phyloP scores from a whole-genome alignment of 768 basidiomycete genomes.

The Leccinum fibrillosum region DNA sequence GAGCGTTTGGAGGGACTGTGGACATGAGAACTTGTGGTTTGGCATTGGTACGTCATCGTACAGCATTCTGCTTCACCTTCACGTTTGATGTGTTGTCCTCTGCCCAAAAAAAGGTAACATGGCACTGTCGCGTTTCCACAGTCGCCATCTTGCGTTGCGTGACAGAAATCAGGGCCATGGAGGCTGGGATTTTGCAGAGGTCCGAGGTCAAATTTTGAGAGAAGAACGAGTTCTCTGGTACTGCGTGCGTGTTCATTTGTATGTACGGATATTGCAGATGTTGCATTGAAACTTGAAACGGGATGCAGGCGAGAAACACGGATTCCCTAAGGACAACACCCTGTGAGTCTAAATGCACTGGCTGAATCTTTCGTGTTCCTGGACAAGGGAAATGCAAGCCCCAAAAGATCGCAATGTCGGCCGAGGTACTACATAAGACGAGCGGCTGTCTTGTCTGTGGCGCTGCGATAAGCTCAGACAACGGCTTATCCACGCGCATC shows the following conservation, averaged over 20 bases:
- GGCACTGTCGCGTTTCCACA: conserved; percentile 25
- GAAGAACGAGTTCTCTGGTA: background rate
- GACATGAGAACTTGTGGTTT: conserved; percentile 37
- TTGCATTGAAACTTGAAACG: background rate
- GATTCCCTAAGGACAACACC: background rate
- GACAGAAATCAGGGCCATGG: conserved; percentile 29
- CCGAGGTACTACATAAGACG: background rate
- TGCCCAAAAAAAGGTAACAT: conserved; percentile 20
- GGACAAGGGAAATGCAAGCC: too few species aligned
- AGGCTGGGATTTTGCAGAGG: conserved; percentile 23
- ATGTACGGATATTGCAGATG: background rate
- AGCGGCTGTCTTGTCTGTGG: background rate
- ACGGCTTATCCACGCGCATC: background rate
- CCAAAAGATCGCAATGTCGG: background rate
- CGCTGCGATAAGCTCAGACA: background rate
- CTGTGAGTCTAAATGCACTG: background rate
- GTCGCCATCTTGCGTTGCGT: conserved; percentile 31
- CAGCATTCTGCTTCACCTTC: background rate
- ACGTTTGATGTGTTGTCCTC: background rate
- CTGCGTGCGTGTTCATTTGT: background rate
- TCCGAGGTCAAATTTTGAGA: conserved; percentile 19
- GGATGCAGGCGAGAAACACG: background rate
- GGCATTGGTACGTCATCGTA: conserved; percentile 22
- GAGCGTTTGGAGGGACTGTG: conserved; percentile 33
- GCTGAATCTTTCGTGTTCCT: too few species aligned